Base-by-base conservation (phyloP, 2,329 filamentous ascomycete species). In the Curvularia lunata region DNA sequence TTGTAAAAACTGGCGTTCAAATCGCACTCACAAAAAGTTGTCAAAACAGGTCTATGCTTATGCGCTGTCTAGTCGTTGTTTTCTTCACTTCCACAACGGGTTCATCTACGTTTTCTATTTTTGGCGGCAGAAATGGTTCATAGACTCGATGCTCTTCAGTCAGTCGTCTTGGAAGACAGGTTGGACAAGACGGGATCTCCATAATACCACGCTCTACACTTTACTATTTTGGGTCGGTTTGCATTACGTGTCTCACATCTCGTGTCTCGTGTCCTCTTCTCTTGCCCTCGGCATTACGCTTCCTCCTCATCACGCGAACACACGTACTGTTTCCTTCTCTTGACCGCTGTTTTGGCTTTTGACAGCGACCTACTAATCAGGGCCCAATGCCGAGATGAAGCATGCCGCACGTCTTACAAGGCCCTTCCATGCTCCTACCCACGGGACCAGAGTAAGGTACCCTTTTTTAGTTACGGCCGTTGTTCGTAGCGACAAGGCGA, bases 1-100 rank as follows among this genome's bases (percentile, higher is more conserved):
- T 59, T 10, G 34, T 56, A 50, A 42, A 21, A 42, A 42, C 21
- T 27, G 69, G 70, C 67, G 70, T 71, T 70, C 48, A 53, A 56
- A 60, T 63, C 42, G 21, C 19, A 30, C 23, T 27, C 18, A 48
- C 30, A 48, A 48, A 48, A 48, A 48, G 30, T 37, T 48, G 10
- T 47, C 43, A 47, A 47, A 47, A 47, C 27, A 47, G n/a, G 43
- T 47, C 21, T 21, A 19, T 30, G 27, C n/a, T 28, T 30, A 47
- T 18, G 27, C 40, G 40, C 40, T 42, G 43, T 30, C 6, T 21
- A 12, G 12, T 28, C 30, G 30, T 48, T 42, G 18, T 41, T 42
- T 25, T 19, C 12, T 16, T 25, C 18, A 41, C 6, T 19, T 41
- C 19, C 16, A 23, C 19, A 6, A 42, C 21, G 23, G 40, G 32